Percentiles rank a stretch among this genome's conserved stretches.
These are phyloP conservation scores for Colletotrichum viniferum DNA, from an alignment of 2,329 filamentous ascomycete species.

Conservation along the genomic window DNA sequence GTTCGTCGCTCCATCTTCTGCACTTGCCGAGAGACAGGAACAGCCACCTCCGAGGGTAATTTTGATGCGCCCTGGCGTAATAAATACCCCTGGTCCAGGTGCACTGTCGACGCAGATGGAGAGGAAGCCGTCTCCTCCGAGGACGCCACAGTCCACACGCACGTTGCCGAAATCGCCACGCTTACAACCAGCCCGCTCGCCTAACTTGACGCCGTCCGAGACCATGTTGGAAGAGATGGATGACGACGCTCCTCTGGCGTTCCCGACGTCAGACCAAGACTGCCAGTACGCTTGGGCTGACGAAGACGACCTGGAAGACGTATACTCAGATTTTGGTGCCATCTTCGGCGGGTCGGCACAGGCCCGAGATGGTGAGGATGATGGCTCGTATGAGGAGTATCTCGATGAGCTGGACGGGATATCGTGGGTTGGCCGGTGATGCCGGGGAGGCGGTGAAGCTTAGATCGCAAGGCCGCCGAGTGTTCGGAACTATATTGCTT, in stretches of 20 bases:
- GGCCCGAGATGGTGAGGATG: conserved; percentile 33
- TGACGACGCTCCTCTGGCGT: conserved; percentile 52
- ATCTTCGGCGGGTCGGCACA: conserved; percentile 46
- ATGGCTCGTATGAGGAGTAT: conserved; percentile 57
- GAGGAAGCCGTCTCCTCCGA: background rate
- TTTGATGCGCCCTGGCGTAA: background rate
- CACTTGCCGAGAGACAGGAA: background rate
- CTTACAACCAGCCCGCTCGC: conserved; percentile 1
- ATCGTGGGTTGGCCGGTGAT: conserved; percentile 40
- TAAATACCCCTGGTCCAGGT: background rate
- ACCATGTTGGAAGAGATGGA: conserved; percentile 35
- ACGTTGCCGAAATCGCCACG: conserved; percentile 5
- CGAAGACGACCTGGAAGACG: conserved; percentile 51
- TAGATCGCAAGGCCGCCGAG: background rate
- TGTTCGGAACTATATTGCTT: background rate
- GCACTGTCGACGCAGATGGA: background rate
- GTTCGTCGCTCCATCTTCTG: conserved; percentile 28
- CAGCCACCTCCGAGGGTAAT: conserved; percentile 1
- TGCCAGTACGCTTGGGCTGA: conserved; percentile 44
- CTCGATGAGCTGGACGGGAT: conserved; percentile 62
- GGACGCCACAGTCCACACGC: background rate
- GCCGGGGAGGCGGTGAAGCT: background rate
- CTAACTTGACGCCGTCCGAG: conserved; percentile 32
- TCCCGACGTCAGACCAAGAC: conserved; percentile 51
- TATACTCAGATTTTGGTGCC: conserved; percentile 60